Evolutionary conservation across 106 monocot species (phyloP), one percentile per base, ranked within the genome.

Genomic region (Acorus gramineus): DNA sequence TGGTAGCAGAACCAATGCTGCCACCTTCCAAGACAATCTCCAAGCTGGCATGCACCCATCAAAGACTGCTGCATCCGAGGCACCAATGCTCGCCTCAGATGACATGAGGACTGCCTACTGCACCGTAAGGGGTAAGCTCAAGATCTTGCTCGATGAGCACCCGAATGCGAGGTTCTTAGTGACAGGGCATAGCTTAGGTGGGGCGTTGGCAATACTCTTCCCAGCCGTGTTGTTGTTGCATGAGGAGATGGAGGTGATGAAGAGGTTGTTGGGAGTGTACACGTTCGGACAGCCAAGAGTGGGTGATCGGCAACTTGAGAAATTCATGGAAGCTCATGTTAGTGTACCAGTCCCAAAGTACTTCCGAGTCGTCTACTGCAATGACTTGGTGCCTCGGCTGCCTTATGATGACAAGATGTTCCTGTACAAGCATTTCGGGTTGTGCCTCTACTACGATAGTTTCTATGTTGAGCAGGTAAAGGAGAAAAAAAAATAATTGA

Each of bases 131-230:
- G 58, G 61, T 13, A 68, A 58, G 63, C 59, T 86, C 2, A 56
- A 44, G 56, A 50, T 12, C 50, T 67, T 80, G 56, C 56, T 86
- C 2, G 46, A 11, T 10, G 14, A 61, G 59, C 56, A 80, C 67
- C 44, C 49, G 57, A 68, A 58, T 8, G 82, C 82, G 5, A 77
- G 74, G 52, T 68, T 86, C 28, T 7, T 86, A 42, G 68, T 86
- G 2, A 83, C 86, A 7, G 82, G 82, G 14, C 86, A 86, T 54
- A 83, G 86, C 73, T 63, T 83, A 5, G 86, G 86, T 2, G 86
- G 74, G 8, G 86, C 80, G 28, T 68, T 86, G 7, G 86, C 82
- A 7, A 60, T 74, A 42, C 64, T 82, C 7, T 77, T 86, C 50
- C 80, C 82, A 13, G 60, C 77, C 3, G 47, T 83, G 12, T 71